Conservation (phyloP, 345 rosid genomes). For the Citrus australasica region DNA sequence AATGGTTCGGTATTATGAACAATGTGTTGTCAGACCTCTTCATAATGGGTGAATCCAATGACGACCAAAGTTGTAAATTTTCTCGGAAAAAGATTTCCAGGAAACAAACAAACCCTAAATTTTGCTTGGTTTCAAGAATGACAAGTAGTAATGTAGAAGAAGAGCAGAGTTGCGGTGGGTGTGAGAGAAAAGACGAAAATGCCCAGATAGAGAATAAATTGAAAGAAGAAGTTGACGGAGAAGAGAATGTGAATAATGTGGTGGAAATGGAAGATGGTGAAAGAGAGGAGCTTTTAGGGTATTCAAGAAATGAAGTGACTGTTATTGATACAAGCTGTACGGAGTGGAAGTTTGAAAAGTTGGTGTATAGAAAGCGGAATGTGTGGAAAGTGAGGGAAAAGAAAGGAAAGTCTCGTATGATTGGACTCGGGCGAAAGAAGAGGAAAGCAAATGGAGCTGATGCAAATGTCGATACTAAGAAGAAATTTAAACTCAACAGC, state of each 20-base stretch:
- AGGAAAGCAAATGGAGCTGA: constrained; percentile 49
- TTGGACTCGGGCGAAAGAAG: constrained; percentile 49
- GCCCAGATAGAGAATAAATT: constrained; percentile 23
- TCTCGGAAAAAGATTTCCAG: constrained; percentile 48
- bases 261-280: constrained; percentile 20
- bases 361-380: constrained; percentile 66
- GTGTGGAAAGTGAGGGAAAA: constrained; percentile 87
- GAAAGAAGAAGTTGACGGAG: constrained; percentile 19
- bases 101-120: constrained; percentile 80
- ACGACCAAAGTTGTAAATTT: constrained; percentile 4
- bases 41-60: constrained; percentile 40
- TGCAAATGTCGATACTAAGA: constrained; percentile 27
- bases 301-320: constrained; percentile 89
- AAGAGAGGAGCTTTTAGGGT: constrained; percentile 58
- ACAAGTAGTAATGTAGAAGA: constrained; percentile 14
- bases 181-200: constrained; percentile 21
- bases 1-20: constrained; percentile 64
- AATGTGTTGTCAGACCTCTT: constrained; percentile 82
- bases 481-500: constrained; percentile 46
- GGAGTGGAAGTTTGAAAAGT: constrained; percentile 85
- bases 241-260: constrained; percentile 9
- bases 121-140: constrained; percentile 31
- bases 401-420: constrained; percentile 55
- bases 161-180: constrained; percentile 12
- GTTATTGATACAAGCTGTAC: constrained; percentile 83